Evolutionary conservation across 2,329 filamentous ascomycete species (phyloP).

Genomic region (Cytospora leucostoma): DNA sequence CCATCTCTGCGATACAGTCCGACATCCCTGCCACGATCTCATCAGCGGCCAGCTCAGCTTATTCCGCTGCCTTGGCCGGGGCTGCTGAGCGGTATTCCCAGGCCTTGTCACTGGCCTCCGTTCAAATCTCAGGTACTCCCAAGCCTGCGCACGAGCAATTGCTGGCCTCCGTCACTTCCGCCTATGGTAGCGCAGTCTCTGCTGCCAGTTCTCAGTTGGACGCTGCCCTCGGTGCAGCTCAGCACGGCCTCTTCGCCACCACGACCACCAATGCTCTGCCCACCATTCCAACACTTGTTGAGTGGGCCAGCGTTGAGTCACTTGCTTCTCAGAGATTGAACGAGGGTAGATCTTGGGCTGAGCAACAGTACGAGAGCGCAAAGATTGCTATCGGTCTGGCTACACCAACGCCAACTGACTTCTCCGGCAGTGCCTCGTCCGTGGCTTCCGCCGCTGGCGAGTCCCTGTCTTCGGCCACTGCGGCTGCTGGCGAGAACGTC

Average conservation of each 20-base stretch:
- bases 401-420: slow-evolving; percentile 56
- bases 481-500: slow-evolving; percentile 43
- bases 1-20: slow-evolving; percentile 38
- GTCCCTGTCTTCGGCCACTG: slow-evolving; percentile 24
- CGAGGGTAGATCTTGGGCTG: slow-evolving; percentile 70
- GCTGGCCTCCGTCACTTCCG: slow-evolving; percentile 66
- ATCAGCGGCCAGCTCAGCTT: slow-evolving; percentile 45
- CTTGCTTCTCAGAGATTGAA: slow-evolving; percentile 70
- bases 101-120: slow-evolving; percentile 67
- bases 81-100: slow-evolving; percentile 70
- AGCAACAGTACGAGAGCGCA: slow-evolving; percentile 69
- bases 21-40: slow-evolving; percentile 35
- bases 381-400: slow-evolving; percentile 65
- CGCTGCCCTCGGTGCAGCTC: slow-evolving; percentile 56
- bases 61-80: slow-evolving; percentile 63
- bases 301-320: slow-evolving; percentile 56
- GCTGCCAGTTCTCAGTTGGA: slow-evolving; percentile 62
- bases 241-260: slow-evolving; percentile 51
- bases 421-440: slow-evolving; percentile 23
- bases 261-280: slow-evolving; percentile 42
- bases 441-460: slow-evolving; percentile 26
- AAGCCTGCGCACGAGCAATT: slow-evolving; percentile 71
- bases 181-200: slow-evolving; percentile 66
- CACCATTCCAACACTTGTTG: slow-evolving; percentile 43
- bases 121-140: slow-evolving; percentile 67